Evolutionary conservation across 1,284 basidiomycete species (phyloP).

Genomic region (Malassezia cuniculi): DNA sequence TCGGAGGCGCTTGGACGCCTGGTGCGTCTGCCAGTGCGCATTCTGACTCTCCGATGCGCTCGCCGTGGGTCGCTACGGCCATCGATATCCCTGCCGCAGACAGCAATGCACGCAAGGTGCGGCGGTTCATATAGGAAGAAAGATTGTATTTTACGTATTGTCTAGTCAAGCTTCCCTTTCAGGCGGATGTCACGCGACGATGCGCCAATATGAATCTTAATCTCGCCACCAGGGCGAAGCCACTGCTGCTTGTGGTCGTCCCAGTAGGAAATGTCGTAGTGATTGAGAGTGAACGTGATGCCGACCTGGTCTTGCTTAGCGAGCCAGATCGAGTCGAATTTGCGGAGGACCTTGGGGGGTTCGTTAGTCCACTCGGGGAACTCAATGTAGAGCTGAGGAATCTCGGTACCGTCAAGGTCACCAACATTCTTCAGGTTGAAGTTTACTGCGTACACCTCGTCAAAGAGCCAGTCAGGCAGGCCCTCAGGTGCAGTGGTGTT

Average conservation of each 20-base stretch:
- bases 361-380: conserved; percentile 26
- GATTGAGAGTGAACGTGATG: conserved; percentile 19
- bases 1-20: conserved; percentile 15
- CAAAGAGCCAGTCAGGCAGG: conserved; percentile 29
- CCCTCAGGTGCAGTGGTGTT: conserved; percentile 13
- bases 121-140: no score
- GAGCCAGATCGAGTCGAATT: conserved; percentile 25
- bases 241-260: conserved; percentile 17
- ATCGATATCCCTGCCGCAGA: no score
- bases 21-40: no score
- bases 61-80: no score
- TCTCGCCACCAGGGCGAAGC: conserved; percentile 22
- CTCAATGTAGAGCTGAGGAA: conserved; percentile 30
- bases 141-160: no score
- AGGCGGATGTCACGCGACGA: conserved; percentile 26
- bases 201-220: conserved; percentile 23
- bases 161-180: no score
- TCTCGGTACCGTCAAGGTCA: conserved; percentile 25
- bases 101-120: no score
- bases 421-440: conserved; percentile 30
- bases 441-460: conserved; percentile 20
- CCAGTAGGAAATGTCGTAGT: conserved; percentile 31
- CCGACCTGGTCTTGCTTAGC: conserved; percentile 13
- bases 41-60: no score
- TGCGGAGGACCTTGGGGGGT: conserved; percentile 31